phyloP scores from a whole-genome alignment of 73 alveolate species.

The Symbiodinium pilosum region DNA sequence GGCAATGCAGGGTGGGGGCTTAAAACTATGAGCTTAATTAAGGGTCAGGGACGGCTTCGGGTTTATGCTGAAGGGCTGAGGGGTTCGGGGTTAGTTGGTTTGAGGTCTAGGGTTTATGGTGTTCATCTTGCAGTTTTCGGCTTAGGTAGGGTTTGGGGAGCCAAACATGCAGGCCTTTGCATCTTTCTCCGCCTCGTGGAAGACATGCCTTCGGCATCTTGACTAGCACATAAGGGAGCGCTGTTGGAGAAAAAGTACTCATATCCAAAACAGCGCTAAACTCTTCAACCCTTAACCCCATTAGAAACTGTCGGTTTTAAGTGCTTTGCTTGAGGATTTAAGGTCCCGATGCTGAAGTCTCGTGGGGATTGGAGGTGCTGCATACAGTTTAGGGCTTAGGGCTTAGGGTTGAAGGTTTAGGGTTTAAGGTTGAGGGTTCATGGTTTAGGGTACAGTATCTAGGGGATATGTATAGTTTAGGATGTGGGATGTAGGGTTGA shows the following conservation, averaged over 20 bases:
- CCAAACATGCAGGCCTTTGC: constrained; percentile 55
- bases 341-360: background rate
- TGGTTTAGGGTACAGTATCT: too few relatives aligned
- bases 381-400: background rate
- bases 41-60: too few relatives aligned
- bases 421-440: background rate
- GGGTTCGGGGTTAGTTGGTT: background rate
- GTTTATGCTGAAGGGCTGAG: too few relatives aligned
- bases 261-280: background rate
- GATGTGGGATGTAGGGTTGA: too few relatives aligned
- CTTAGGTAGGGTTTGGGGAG: too few relatives aligned
- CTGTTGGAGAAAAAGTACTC: background rate
- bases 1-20: too few relatives aligned
- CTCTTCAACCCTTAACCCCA: background rate
- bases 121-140: too few relatives aligned
- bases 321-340: background rate
- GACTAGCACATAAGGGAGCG: background rate
- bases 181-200: constrained; percentile 61
- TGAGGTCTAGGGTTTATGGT: background rate
- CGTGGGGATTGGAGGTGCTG: background rate
- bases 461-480: too few relatives aligned
- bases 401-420: background rate
- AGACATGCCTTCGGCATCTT: constrained; percentile 13
- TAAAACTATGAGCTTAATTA: too few relatives aligned
- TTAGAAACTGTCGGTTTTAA: background rate